Percentiles rank a stretch among this genome's conserved stretches.
phyloP scores from a whole-genome alignment of 2,329 filamentous ascomycete species.

The Penicillium sp. region DNA sequence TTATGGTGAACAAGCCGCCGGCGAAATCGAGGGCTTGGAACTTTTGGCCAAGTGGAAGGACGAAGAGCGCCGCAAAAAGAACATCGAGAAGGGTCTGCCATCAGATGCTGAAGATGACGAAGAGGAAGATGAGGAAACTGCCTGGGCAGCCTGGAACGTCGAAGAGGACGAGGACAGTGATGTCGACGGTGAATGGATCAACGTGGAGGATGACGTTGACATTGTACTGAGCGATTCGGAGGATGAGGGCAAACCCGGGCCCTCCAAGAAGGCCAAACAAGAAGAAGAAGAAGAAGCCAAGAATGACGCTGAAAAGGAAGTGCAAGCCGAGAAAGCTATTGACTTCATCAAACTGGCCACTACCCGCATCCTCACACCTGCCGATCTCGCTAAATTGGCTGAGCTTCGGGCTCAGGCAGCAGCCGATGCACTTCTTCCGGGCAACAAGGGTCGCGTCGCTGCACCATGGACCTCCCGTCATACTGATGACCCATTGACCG shows the following conservation, averaged over 20 bases:
- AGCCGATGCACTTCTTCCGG: conserved; percentile 62
- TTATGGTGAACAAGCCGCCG: conserved; percentile 77
- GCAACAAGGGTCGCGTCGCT: conserved; percentile 46
- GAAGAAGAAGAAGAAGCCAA: conserved; percentile 34
- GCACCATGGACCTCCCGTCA: conserved; percentile 59
- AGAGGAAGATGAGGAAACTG: conserved; percentile 60
- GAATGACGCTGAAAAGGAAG: conserved; percentile 34
- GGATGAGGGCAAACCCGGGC: conserved; percentile 62
- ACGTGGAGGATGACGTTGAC: conserved; percentile 78
- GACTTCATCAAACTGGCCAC: conserved; percentile 68
- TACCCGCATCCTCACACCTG: conserved; percentile 89
- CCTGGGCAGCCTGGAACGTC: conserved; percentile 61
- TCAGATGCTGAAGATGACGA: conserved; percentile 61
- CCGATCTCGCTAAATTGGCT: conserved; percentile 89
- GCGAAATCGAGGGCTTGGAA: conserved; percentile 88
- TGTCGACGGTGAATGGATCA: conserved; percentile 88
- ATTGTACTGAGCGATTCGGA: conserved; percentile 73
- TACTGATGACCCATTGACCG: conserved; percentile 83
- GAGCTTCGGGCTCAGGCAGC: conserved; percentile 76
- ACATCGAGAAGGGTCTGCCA: conserved; percentile 65
- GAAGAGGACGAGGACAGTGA: conserved; percentile 59
- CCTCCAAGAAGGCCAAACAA: conserved; percentile 63
- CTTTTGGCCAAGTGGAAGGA: conserved; percentile 91
- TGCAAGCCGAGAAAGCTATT: conserved; percentile 41
- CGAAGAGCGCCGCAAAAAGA: conserved; percentile 75